Evolutionary conservation across 345 rosid species (phyloP).

Genomic region (Salix caprea): DNA sequence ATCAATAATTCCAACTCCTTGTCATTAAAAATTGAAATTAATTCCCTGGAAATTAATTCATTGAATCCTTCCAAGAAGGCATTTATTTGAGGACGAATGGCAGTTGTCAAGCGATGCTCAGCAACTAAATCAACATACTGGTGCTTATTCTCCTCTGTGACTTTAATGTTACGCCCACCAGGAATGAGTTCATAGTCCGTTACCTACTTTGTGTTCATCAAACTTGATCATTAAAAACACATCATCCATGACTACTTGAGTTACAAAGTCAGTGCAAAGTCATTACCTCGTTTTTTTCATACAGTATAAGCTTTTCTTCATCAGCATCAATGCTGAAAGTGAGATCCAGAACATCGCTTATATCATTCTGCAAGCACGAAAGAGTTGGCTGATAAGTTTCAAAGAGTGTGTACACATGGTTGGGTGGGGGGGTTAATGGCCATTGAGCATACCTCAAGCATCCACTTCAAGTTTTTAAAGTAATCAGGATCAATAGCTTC

Average conservation of each 20-base stretch:
- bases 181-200: slow-evolving; percentile 90
- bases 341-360: slow-evolving; percentile 69
- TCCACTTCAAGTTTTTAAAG: slow-evolving; percentile 87
- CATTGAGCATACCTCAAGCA: slow-evolving; percentile 70
- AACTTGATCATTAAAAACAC: not conserved
- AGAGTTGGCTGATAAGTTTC: slow-evolving; percentile 4
- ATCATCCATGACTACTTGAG: not conserved
- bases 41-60: slow-evolving; percentile 69
- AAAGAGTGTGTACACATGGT: no score
- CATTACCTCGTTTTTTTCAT: slow-evolving; percentile 68
- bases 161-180: slow-evolving; percentile 85
- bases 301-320: slow-evolving; percentile 87
- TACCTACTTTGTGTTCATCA: slow-evolving; percentile 46
- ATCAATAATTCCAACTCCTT: slow-evolving; percentile 89
- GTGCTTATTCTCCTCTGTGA: slow-evolving; percentile 93
- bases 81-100: slow-evolving; percentile 95
- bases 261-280: slow-evolving; percentile 2
- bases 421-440: not conserved
- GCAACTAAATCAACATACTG: slow-evolving; percentile 84
- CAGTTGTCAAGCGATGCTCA: slow-evolving; percentile 89
- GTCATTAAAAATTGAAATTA: slow-evolving; percentile 85
- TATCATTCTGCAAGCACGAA: slow-evolving; percentile 65
- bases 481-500: slow-evolving; percentile 97
- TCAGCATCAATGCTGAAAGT: slow-evolving; percentile 98
- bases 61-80: slow-evolving; percentile 86